Evolutionary conservation across 805 yeast species (phyloP).

Genomic region (Blastobotrys peoriensis): DNA sequence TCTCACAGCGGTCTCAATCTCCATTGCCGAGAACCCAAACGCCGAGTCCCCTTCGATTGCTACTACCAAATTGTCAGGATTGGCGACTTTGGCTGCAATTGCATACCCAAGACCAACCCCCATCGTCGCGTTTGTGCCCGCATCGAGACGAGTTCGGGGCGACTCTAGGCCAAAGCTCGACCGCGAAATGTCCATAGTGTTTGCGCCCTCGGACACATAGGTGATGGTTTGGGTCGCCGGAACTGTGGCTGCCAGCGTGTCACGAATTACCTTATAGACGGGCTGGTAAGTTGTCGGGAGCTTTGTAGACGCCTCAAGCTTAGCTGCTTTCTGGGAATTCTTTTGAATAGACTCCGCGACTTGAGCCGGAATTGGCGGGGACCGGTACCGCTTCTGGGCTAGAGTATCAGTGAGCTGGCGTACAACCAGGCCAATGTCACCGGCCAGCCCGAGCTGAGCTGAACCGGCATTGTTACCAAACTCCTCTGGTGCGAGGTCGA

Average conservation of each 20-base stretch:
- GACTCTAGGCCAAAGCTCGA: slow-evolving; percentile 48
- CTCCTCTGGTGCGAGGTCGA: slow-evolving; percentile 49
- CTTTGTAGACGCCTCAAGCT: slow-evolving; percentile 28
- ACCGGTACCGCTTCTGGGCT: slow-evolving; percentile 28
- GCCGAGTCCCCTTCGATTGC: slow-evolving; percentile 75
- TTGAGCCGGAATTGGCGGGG: slow-evolving; percentile 28
- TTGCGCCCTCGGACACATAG: slow-evolving; percentile 65
- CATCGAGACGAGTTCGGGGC: slow-evolving; percentile 57
- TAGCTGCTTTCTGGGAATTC: slow-evolving; percentile 31
- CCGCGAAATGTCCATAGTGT: slow-evolving; percentile 68
- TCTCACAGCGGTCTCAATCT: slow-evolving; percentile 63
- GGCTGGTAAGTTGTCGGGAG: slow-evolving; percentile 44
- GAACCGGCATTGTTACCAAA: slow-evolving; percentile 42
- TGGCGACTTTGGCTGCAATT: slow-evolving; percentile 49
- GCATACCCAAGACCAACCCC: slow-evolving; percentile 70
- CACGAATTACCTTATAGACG: slow-evolving; percentile 46
- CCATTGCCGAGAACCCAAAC: slow-evolving; percentile 68
- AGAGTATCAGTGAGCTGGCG: slow-evolving; percentile 32
- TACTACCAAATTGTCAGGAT: slow-evolving; percentile 41
- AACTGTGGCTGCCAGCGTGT: slow-evolving; percentile 27
- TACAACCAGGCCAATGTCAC: slow-evolving; percentile 45
- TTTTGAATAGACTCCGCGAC: slow-evolving; percentile 24
- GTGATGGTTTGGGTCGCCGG: slow-evolving; percentile 31
- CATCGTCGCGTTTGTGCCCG: slow-evolving; percentile 76
- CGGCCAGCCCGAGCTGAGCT: slow-evolving; percentile 42